A percentile compares a stretch with the other conserved stretches of the same genome.
Conservation (phyloP, 169 alveolate species). For the Eimeria tenella region DNA sequence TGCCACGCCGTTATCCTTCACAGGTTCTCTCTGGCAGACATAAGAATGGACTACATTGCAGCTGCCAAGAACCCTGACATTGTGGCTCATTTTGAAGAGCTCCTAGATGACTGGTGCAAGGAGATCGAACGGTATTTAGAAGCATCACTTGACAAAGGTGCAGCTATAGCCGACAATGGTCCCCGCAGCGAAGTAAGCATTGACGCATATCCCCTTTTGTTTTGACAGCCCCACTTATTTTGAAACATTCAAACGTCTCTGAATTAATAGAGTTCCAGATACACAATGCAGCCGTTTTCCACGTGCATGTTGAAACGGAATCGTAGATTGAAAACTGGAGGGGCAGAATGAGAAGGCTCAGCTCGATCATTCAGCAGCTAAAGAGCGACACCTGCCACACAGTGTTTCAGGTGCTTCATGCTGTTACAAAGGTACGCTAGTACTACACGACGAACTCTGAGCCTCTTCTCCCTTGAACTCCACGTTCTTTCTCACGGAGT, state of each 20-base stretch:
- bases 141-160: constrained; percentile 44
- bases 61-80: constrained; percentile 71
- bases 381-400: constrained; percentile 91
- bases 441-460: neutral
- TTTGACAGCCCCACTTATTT: no score
- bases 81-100: constrained; percentile 74
- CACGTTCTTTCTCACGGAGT: no score
- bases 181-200: constrained; percentile 75
- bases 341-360: constrained; percentile 92
- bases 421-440: constrained; percentile 74
- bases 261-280: neutral
- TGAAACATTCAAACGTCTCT: neutral
- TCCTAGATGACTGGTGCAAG: constrained; percentile 79
- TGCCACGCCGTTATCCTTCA: neutral
- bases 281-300: neutral
- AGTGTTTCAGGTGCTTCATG: constrained; percentile 87
- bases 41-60: neutral
- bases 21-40: constrained; percentile 49
- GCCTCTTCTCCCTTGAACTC: no score
- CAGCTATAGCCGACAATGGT: constrained; percentile 66
- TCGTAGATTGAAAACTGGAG: constrained; percentile 95
- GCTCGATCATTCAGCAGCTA: constrained; percentile 92
- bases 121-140: constrained; percentile 75
- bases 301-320: neutral
- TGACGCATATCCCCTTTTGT: no score